These are phyloP conservation scores for Alternaria novae-zelandiae DNA, from an alignment of 2,329 filamentous ascomycete genomes.

Conservation along the genomic window DNA sequence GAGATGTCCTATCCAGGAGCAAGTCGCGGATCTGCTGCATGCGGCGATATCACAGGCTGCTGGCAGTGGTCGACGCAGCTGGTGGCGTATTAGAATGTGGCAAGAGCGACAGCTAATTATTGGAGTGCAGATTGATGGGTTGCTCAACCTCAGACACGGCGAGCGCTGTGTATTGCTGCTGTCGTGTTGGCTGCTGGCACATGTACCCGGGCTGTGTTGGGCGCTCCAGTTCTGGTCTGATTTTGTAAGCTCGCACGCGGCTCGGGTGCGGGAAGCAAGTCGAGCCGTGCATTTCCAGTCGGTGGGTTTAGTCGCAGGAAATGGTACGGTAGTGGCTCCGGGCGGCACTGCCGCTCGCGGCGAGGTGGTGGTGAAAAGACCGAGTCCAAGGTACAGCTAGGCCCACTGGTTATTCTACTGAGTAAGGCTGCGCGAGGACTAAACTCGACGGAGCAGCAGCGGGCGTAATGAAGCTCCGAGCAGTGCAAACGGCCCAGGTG, in stretches of 20 bases:
- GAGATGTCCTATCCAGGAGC: constrained; percentile 20
- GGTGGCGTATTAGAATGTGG: constrained; percentile 14
- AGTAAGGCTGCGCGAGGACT: background rate
- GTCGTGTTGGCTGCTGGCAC: constrained; percentile 25
- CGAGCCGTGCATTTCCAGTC: constrained; percentile 17
- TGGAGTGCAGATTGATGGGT: constrained; percentile 24
- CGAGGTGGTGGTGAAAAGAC: background rate
- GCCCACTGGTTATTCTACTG: background rate
- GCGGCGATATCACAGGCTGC: constrained; percentile 1
- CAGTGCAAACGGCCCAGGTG: background rate
- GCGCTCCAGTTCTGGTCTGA: constrained; percentile 12
- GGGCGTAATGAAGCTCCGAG: constrained; percentile 7
- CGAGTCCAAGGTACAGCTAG: background rate
- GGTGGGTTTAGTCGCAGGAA: background rate
- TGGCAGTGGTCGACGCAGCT: background rate
- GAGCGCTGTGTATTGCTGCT: constrained; percentile 18
- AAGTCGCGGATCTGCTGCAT: constrained; percentile 1
- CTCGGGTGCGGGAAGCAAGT: constrained; percentile 25
- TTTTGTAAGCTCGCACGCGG: constrained; percentile 16
- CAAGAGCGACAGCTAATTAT: constrained; percentile 18
- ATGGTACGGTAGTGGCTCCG: constrained; percentile 5
- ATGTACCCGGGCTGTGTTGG: constrained; percentile 9
- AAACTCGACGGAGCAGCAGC: background rate
- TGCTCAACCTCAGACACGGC: constrained; percentile 18
- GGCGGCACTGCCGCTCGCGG: constrained; percentile 20